Percentiles rank a stretch among this genome's conserved stretches.
Conservation (phyloP, 1,139 yeast species). For the Blastobotrys serpentis region DNA sequence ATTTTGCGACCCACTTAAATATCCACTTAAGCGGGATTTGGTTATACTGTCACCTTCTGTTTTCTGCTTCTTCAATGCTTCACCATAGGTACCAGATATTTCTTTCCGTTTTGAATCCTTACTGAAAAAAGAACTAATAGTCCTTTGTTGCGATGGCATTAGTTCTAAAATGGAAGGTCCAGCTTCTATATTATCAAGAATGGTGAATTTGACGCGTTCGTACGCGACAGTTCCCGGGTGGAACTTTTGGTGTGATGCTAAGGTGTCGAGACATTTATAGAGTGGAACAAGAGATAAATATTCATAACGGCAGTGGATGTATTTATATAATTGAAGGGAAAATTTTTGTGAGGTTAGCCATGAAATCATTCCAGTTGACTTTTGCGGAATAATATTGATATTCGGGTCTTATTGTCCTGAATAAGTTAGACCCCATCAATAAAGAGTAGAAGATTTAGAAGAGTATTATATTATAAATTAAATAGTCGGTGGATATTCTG, state of each 20-base stretch:
- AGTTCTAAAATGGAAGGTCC: neutral
- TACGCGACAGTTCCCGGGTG: no score
- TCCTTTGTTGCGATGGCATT: neutral
- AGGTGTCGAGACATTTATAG: no score
- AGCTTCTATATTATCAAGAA: no score
- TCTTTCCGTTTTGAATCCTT: neutral
- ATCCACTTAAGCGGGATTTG: neutral
- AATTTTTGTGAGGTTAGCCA: no score
- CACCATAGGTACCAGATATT: neutral
- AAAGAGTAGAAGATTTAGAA: neutral
- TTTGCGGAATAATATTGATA: no score
- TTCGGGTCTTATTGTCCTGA: no score
- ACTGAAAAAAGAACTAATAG: conserved; percentile 3
- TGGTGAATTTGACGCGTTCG: neutral
- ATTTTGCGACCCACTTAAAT: conserved; percentile 2
- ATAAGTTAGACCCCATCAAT: no score
- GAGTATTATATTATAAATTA: neutral
- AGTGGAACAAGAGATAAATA: no score
- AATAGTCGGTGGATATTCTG: neutral
- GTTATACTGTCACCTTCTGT: neutral
- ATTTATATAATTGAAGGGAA: no score
- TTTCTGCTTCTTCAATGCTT: neutral
- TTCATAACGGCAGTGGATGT: no score
- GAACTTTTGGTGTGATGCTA: no score
- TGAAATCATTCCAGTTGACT: no score